A percentile compares a stretch with the other conserved stretches of the same genome.
These are phyloP conservation scores for Blastobotrys muscicola DNA, from an alignment of 805 yeast species.

Conservation along the genomic window DNA sequence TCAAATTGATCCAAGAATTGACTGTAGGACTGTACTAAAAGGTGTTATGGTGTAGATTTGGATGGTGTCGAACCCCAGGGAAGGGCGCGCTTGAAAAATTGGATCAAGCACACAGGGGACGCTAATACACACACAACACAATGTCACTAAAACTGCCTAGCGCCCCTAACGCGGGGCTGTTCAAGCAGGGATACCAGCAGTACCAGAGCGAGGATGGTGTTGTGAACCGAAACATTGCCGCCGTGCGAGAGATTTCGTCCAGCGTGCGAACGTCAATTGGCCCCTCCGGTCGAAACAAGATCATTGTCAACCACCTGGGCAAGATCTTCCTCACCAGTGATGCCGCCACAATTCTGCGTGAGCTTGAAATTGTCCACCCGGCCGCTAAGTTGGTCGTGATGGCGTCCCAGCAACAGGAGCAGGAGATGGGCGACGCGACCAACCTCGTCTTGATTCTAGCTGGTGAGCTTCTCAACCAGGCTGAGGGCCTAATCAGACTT, in stretches of 20 bases:
- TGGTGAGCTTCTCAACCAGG: constrained; percentile 80
- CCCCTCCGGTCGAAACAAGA: constrained; percentile 95
- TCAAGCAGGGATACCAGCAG: constrained; percentile 90
- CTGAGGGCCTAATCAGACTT: constrained; percentile 72
- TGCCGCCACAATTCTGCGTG: constrained; percentile 95
- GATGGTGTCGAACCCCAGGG: neutral
- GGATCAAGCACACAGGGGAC: neutral
- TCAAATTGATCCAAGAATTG: too few species aligned
- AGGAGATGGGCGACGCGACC: constrained; percentile 95
- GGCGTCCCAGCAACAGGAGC: constrained; percentile 96
- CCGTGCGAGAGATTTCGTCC: constrained; percentile 84
- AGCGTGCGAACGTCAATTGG: constrained; percentile 94
- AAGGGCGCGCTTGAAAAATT: neutral
- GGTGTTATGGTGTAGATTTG: too few species aligned
- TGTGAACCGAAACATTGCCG: constrained; percentile 81
- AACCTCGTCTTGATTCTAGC: constrained; percentile 87
- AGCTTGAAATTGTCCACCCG: constrained; percentile 91
- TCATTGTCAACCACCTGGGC: constrained; percentile 80
- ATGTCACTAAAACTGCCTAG: constrained; percentile 90
- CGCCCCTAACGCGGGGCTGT: constrained; percentile 88
- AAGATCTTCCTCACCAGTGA: constrained; percentile 87
- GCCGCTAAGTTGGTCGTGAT: constrained; percentile 91
- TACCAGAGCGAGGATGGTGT: constrained; percentile 91
- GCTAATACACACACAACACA: neutral
- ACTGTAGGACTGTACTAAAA: too few species aligned